These are phyloP conservation scores for Tetraselmis striata DNA, from an alignment of 139 green algal species.

Conservation along the genomic window DNA sequence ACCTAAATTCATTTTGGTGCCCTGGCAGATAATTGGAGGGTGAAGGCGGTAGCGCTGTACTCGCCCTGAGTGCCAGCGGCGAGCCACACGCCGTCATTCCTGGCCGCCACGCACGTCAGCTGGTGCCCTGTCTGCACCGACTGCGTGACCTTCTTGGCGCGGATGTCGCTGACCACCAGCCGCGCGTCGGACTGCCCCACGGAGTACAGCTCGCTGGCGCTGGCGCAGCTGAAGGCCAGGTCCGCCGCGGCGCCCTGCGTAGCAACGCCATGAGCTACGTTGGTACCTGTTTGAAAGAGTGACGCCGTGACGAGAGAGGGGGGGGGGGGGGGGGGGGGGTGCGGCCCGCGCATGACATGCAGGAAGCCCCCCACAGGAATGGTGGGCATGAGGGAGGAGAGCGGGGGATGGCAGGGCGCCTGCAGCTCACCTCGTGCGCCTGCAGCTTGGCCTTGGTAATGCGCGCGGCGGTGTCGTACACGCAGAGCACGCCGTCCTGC, in stretches of 20 bases:
- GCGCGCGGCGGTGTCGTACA: background rate
- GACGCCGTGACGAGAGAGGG: too few relatives aligned
- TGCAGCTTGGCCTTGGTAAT: background rate
- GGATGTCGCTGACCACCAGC: background rate
- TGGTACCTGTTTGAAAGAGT: too few relatives aligned
- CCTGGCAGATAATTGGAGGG: too few relatives aligned
- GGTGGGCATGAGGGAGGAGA: background rate
- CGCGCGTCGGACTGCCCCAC: background rate
- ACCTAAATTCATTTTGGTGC: too few relatives aligned
- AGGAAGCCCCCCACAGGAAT: too few relatives aligned
- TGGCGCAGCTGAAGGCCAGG: background rate
- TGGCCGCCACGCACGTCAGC: background rate
- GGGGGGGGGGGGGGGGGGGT: too few relatives aligned
- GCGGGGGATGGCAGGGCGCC: background rate
- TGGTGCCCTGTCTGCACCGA: background rate
- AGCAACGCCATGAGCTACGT: background rate
- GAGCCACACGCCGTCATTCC: background rate
- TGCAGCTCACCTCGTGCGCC: background rate
- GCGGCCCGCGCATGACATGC: too few relatives aligned
- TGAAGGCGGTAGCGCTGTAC: too few relatives aligned
- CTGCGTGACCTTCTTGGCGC: background rate
- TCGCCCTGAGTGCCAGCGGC: background rate
- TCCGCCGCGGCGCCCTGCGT: background rate
- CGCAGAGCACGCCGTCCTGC: background rate
- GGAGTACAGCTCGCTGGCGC: background rate